phyloP scores from a whole-genome alignment of 2,329 filamentous ascomycete genomes.

The Epichloe aotearoae region DNA sequence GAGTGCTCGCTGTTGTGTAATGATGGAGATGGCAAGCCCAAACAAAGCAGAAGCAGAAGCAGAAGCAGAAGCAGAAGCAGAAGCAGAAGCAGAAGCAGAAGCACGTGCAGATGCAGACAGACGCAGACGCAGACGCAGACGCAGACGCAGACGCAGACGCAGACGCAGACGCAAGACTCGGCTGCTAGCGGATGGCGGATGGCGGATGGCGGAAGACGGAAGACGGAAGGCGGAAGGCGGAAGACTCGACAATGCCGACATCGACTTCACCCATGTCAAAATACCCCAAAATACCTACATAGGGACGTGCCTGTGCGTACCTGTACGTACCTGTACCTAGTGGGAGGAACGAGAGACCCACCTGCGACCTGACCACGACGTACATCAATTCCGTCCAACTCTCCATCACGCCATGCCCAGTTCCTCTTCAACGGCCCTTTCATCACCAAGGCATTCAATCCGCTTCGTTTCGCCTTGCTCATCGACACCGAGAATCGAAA shows the following conservation, averaged over 20 bases:
- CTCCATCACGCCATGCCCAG: background rate
- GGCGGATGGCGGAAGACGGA: background rate
- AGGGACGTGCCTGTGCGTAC: no score
- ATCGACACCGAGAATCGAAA: background rate
- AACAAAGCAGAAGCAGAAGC: background rate
- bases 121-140: background rate
- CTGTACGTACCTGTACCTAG: no score
- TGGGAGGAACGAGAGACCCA: background rate
- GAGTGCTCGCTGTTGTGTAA: constrained; percentile 4
- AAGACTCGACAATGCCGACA: background rate
- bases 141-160: background rate
- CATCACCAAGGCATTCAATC: background rate
- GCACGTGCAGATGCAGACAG: no score
- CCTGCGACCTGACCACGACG: background rate
- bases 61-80: no score
- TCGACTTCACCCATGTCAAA: background rate
- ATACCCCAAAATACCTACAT: no score
- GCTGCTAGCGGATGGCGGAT: background rate
- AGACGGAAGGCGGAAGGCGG: background rate
- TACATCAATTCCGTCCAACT: no score
- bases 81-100: background rate
- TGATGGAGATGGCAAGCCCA: background rate
- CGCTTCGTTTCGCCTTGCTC: background rate
- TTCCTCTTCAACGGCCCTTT: background rate
- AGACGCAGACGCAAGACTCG: background rate